Evolutionary conservation across 2,329 filamentous ascomycete species (phyloP).

Genomic region (Beauveria sp.): DNA sequence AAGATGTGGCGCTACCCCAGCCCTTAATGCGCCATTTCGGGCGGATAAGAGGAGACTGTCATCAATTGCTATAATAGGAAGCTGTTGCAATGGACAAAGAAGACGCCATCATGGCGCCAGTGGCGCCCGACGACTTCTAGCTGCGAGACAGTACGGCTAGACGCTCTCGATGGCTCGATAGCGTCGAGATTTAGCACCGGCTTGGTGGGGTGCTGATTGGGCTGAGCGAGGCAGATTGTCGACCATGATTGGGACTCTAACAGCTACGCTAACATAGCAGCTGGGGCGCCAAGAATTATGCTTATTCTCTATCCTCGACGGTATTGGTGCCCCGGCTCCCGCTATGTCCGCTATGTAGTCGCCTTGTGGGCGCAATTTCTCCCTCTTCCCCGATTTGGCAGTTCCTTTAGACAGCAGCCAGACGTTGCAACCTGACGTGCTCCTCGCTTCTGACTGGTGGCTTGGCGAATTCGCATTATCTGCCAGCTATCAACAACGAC

Average conservation of each 20-base stretch:
- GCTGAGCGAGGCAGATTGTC: not conserved
- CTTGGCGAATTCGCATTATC: not conserved
- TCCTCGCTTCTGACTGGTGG: not conserved
- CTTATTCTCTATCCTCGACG: not conserved
- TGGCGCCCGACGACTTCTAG: not conserved
- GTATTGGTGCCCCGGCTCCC: not conserved
- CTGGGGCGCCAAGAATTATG: slow-evolving; percentile 7
- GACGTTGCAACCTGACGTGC: not conserved
- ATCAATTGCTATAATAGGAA: not conserved
- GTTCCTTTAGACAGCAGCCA: not conserved
- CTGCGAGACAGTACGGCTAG: not conserved
- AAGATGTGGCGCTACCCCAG: not conserved
- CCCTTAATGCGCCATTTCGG: not conserved
- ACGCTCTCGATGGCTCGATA: not conserved
- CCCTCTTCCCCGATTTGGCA: not conserved
- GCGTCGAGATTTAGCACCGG: not conserved
- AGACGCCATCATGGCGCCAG: not conserved
- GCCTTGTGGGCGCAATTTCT: not conserved
- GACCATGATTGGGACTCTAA: not conserved
- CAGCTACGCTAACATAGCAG: not conserved
- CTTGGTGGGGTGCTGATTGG: not conserved
- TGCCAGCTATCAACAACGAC: not conserved
- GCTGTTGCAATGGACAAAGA: not conserved
- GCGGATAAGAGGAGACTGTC: not conserved
- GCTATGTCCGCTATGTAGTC: too few species aligned